Percentiles rank a stretch among this genome's conserved stretches.
phyloP scores from a whole-genome alignment of 129 eudicot species.

The Helianthus tuberosus region DNA sequence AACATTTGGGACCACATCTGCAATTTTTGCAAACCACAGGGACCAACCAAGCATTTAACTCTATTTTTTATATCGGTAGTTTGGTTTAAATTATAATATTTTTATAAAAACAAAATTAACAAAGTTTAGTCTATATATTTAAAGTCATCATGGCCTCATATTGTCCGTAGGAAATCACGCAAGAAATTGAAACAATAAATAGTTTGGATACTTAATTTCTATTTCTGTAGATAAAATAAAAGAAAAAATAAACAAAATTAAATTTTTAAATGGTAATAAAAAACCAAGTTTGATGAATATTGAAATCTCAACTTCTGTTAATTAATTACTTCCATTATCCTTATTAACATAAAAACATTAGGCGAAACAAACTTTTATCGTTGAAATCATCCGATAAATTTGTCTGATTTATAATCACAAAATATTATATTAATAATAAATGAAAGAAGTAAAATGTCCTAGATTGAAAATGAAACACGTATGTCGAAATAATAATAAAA shows the following conservation, averaged over 20 bases:
- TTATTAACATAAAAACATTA: background rate
- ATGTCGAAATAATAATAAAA: too few species aligned
- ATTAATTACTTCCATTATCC: background rate
- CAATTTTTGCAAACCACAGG: too few species aligned
- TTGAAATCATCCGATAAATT: too few species aligned
- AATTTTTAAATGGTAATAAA: background rate
- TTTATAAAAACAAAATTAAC: too few species aligned
- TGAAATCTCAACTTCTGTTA: background rate
- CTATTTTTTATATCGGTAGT: too few species aligned
- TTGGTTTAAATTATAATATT: too few species aligned
- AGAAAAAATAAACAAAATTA: background rate
- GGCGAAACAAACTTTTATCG: too few species aligned
- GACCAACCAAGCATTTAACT: too few species aligned
- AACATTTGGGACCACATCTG: too few species aligned
- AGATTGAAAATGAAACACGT: background rate
- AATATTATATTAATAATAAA: background rate
- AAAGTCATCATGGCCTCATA: background rate
- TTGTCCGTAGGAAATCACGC: background rate
- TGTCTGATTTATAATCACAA: too few species aligned
- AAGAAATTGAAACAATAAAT: background rate
- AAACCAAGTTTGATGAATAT: background rate
- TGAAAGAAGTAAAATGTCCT: background rate
- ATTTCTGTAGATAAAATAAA: background rate
- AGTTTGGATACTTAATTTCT: background rate
- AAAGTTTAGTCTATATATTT: too few species aligned